These are phyloP conservation scores for Corchorus olitorius DNA, from an alignment of 345 rosid species.

Conservation along the genomic window DNA sequence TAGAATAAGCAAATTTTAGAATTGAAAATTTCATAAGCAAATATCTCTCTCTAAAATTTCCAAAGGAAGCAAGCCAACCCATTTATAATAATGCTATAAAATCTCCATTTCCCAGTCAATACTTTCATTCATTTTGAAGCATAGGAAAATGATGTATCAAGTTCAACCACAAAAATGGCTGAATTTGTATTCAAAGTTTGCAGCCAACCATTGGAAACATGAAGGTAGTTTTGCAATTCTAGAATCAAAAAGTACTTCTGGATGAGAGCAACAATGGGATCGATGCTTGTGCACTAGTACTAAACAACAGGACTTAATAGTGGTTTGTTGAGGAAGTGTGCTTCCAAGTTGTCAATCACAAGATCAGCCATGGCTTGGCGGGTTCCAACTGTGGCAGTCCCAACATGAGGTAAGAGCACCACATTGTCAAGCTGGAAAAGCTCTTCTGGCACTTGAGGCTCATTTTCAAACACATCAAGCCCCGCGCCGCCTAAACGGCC, in stretches of 20 bases:
- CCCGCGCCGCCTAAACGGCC: slow-evolving; percentile 75
- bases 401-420: slow-evolving; percentile 69
- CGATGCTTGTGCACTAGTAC: slow-evolving; percentile 12
- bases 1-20: too few relatives aligned
- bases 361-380: slow-evolving; percentile 56
- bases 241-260: background rate
- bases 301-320: slow-evolving; percentile 52
- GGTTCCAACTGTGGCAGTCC: slow-evolving; percentile 58
- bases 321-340: slow-evolving; percentile 47
- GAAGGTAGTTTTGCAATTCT: background rate
- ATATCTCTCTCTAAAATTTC: too few relatives aligned
- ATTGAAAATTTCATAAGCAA: too few relatives aligned
- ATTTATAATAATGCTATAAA: background rate
- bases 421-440: slow-evolving; percentile 62
- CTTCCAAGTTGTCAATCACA: slow-evolving; percentile 54
- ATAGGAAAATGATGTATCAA: background rate
- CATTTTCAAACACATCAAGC: slow-evolving; percentile 60
- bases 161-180: background rate
- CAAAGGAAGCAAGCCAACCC: too few relatives aligned
- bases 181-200: background rate
- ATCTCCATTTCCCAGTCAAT: background rate
- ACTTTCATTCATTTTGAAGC: background rate
- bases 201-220: background rate
- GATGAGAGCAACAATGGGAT: background rate
- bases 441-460: slow-evolving; percentile 61